Evolutionary conservation across 108 stramenopile genomes (phyloP).

Genomic region (Pseudonitzschia delicatissima): DNA sequence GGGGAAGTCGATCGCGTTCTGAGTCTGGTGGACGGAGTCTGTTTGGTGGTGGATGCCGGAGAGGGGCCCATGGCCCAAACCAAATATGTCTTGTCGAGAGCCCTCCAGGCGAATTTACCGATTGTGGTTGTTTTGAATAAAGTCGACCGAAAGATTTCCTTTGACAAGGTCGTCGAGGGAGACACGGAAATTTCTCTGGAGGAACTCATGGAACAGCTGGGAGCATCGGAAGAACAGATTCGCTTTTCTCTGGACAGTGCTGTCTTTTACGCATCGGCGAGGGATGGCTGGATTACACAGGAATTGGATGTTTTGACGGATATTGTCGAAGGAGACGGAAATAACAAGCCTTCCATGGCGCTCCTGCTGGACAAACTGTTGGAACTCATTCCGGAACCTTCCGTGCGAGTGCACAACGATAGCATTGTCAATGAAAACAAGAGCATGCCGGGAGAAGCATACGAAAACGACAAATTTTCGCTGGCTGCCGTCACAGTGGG

Average conservation of each 20-base stretch:
- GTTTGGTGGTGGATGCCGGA: constrained; percentile 81
- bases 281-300: constrained; percentile 87
- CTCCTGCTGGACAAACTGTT: constrained; percentile 82
- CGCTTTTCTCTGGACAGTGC: constrained; percentile 72
- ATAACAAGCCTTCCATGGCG: constrained; percentile 52
- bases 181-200: constrained; percentile 85
- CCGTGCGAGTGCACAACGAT: constrained; percentile 42
- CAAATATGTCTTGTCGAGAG: constrained; percentile 92
- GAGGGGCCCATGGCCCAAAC: constrained; percentile 97
- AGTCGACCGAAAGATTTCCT: constrained; percentile 84
- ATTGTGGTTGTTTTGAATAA: constrained; percentile 98
- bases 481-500: constrained; percentile 87
- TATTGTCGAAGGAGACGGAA: constrained; percentile 30
- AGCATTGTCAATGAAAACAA: background rate
- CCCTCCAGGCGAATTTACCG: constrained; percentile 70
- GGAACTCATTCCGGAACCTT: constrained; percentile 74
- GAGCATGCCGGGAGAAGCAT: constrained; percentile 23
- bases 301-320: constrained; percentile 53
- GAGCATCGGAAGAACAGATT: constrained; percentile 80
- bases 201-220: constrained; percentile 86
- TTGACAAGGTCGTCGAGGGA: constrained; percentile 74
- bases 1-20: constrained; percentile 95
- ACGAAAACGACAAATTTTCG: constrained; percentile 64
- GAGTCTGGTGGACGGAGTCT: constrained; percentile 90
- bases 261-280: constrained; percentile 89